These are phyloP conservation scores for Citrullus colocynthis DNA, from an alignment of 306 rosid genomes.

Conservation along the genomic window DNA sequence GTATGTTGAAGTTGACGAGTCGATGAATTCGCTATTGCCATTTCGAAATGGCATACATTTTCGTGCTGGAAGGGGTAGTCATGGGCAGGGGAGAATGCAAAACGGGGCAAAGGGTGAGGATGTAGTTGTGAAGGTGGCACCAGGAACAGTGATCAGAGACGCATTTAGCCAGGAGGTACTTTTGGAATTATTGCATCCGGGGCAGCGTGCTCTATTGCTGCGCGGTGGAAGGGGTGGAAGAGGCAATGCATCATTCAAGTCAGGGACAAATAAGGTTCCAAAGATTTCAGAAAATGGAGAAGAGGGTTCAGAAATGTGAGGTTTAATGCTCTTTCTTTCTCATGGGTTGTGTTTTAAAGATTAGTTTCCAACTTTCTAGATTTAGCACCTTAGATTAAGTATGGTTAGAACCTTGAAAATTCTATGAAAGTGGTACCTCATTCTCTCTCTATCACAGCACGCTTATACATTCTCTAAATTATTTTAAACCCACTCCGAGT, in stretches of 20 bases:
- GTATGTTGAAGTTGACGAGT: conserved; percentile 64
- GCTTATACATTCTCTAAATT: not conserved
- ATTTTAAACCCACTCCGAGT: not conserved
- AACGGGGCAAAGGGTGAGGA: conserved; percentile 84
- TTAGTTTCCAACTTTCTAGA: not conserved
- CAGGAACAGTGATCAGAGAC: conserved; percentile 67
- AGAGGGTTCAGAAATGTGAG: conserved; percentile 79
- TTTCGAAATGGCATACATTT: conserved; percentile 82
- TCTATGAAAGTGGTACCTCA: not conserved
- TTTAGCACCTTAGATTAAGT: not conserved
- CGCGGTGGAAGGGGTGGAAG: conserved; percentile 95
- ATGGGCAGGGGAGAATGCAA: conserved; percentile 63
- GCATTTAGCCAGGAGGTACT: conserved; percentile 47
- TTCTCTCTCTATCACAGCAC: not conserved
- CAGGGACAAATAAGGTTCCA: conserved; percentile 73
- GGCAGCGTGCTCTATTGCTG: conserved; percentile 60
- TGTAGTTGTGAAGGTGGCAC: conserved; percentile 75
- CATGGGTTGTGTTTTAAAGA: not conserved
- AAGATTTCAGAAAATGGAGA: conserved; percentile 90
- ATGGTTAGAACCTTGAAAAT: not conserved
- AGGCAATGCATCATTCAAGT: conserved; percentile 84
- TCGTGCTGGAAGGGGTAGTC: conserved; percentile 68
- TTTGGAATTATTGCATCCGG: conserved; percentile 70
- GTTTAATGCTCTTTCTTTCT: not conserved
- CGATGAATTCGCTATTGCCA: conserved; percentile 71